These are phyloP conservation scores for Candida ponderosae DNA, from an alignment of 805 yeast species.

Conservation along the genomic window DNA sequence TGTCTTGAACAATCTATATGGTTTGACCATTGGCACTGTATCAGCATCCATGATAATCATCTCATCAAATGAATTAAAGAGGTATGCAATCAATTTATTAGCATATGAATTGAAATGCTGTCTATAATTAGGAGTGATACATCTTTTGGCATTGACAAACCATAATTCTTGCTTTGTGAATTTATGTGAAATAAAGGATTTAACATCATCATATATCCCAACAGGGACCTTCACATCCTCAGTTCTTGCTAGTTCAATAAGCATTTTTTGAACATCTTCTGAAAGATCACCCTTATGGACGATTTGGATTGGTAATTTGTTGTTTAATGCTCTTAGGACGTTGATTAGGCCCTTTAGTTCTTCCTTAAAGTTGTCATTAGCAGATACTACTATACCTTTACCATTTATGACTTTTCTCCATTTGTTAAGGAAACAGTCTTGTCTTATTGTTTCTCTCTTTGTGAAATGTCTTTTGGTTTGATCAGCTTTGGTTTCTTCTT, in stretches of 20 bases:
- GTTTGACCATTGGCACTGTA: constrained; percentile 31
- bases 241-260: constrained; percentile 24
- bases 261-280: constrained; percentile 18
- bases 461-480: no score
- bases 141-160: constrained; percentile 26
- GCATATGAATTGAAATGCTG: constrained; percentile 25
- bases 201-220: constrained; percentile 6
- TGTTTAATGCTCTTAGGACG: constrained; percentile 23
- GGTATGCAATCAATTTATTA: constrained; percentile 46
- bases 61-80: constrained; percentile 53
- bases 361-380: constrained; percentile 17
- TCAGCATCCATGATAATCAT: constrained; percentile 49
- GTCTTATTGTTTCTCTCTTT: background rate
- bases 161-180: constrained; percentile 28
- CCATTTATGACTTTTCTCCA: background rate
- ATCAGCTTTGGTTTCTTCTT: no score
- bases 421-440: background rate
- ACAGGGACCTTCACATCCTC: constrained; percentile 20
- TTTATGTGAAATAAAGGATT: background rate
- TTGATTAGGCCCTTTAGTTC: constrained; percentile 28
- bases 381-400: constrained; percentile 24
- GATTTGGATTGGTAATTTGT: constrained; percentile 26
- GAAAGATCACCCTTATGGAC: constrained; percentile 24
- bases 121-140: constrained; percentile 14
- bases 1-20: constrained; percentile 25